Percentiles rank a stretch among this genome's conserved stretches.
Conservation (phyloP, 306 rosid species). For the Fagus sylvatica region DNA sequence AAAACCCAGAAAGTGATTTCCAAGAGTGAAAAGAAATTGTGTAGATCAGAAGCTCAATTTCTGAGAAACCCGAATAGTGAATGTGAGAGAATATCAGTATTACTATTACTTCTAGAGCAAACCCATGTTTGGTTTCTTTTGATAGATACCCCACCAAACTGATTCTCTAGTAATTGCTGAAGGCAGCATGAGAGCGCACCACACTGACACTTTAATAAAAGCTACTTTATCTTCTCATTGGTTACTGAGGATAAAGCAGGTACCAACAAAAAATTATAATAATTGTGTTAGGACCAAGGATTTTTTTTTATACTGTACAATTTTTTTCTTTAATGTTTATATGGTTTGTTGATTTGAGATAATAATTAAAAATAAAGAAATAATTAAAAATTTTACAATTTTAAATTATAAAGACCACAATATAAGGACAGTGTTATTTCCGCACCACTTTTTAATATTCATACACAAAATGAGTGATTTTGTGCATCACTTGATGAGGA, state of each 20-base stretch:
- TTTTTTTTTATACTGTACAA: no score
- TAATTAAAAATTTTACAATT: no score
- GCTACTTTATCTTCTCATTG: background rate
- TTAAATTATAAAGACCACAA: no score
- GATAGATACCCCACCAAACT: background rate
- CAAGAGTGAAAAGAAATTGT: conserved; percentile 2
- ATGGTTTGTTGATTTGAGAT: no score
- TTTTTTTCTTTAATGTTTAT: no score
- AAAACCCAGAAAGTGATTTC: conserved; percentile 14
- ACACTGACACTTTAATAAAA: background rate
- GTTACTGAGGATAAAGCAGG: background rate
- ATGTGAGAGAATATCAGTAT: background rate
- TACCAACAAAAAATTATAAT: no score
- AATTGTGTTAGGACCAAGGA: no score
- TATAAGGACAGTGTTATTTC: no score
- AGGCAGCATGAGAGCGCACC: background rate
- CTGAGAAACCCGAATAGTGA: background rate
- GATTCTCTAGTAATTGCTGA: background rate
- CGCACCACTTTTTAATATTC: no score
- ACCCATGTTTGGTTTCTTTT: background rate
- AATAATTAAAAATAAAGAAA: no score
- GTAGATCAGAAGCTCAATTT: conserved; percentile 1
- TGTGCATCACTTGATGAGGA: no score
- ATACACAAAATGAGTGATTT: no score
- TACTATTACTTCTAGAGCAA: background rate